phyloP scores from a whole-genome alignment of 2,329 filamentous ascomycete genomes.

The Cryphonectria parasitica region DNA sequence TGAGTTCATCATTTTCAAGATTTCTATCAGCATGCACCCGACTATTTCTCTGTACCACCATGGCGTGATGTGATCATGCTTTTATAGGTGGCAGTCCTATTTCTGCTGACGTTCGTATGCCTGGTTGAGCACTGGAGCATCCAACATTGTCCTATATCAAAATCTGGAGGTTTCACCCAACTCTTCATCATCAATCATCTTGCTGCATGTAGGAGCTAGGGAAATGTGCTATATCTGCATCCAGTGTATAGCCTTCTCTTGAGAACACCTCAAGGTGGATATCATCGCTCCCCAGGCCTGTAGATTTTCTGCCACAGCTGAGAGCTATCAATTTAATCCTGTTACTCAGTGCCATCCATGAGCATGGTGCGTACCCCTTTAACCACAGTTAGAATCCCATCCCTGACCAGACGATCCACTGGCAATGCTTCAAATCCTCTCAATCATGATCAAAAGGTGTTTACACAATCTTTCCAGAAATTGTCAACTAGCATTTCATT shows the following conservation, averaged over 20 bases:
- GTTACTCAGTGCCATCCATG: too few relatives aligned
- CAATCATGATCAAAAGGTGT: neutral
- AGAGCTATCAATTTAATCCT: too few relatives aligned
- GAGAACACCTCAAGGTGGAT: too few relatives aligned
- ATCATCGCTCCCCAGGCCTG: neutral
- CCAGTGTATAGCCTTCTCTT: too few relatives aligned
- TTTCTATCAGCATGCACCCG: neutral
- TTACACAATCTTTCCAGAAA: neutral
- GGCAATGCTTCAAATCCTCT: neutral
- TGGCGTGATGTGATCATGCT: neutral
- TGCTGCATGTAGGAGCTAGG: neutral
- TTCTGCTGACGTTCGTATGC: neutral
- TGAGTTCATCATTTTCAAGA: neutral
- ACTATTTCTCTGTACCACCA: neutral
- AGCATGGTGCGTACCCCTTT: too few relatives aligned
- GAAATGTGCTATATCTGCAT: neutral
- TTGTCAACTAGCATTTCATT: neutral
- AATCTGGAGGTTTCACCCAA: neutral
- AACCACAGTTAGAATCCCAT: neutral
- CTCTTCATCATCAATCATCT: neutral
- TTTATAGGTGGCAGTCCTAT: neutral
- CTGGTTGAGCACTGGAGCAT: neutral
- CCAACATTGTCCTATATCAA: neutral
- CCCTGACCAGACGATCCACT: neutral
- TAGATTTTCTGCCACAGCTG: neutral